Percentiles rank a stretch among this genome's conserved stretches.
phyloP scores from a whole-genome alignment of 1,139 yeast species.

The Candida glucosophila region DNA sequence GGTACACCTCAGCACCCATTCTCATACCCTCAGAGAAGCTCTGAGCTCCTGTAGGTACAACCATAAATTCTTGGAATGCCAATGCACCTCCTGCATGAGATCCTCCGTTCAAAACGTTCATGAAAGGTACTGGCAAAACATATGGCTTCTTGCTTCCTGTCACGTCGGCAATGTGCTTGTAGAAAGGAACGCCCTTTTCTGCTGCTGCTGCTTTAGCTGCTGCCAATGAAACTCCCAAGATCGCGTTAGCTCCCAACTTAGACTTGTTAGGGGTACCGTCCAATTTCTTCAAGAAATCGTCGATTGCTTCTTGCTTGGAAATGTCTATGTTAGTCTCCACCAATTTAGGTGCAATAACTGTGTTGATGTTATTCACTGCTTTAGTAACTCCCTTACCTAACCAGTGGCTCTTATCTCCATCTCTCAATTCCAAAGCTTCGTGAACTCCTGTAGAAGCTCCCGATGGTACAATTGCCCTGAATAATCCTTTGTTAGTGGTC shows the following conservation, averaged over 20 bases:
- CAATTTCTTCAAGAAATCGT: slow-evolving; percentile 58
- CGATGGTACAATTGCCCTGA: slow-evolving; percentile 85
- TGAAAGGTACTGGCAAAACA: slow-evolving; percentile 86
- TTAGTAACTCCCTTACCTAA: slow-evolving; percentile 82
- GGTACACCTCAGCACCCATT: slow-evolving; percentile 89
- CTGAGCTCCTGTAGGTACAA: slow-evolving; percentile 77
- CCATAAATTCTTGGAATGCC: slow-evolving; percentile 95
- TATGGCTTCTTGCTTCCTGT: slow-evolving; percentile 54
- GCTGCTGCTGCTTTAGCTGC: slow-evolving; percentile 88
- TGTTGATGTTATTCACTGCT: slow-evolving; percentile 81
- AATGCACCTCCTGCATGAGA: slow-evolving; percentile 95
- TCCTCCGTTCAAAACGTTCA: slow-evolving; percentile 93
- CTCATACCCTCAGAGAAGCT: slow-evolving; percentile 82
- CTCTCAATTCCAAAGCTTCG: slow-evolving; percentile 88
- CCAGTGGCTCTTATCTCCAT: slow-evolving; percentile 83
- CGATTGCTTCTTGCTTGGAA: slow-evolving; percentile 64
- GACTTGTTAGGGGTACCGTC: slow-evolving; percentile 87
- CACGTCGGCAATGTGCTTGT: slow-evolving; percentile 66
- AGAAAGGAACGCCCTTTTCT: slow-evolving; percentile 70
- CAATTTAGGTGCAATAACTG: slow-evolving; percentile 74
- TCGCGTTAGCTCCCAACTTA: slow-evolving; percentile 86
- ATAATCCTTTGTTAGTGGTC: slow-evolving; percentile 69
- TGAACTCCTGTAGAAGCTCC: slow-evolving; percentile 89
- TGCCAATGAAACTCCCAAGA: slow-evolving; percentile 82
- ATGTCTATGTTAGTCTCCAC: slow-evolving; percentile 59